Base-by-base conservation (phyloP, 805 yeast species). In the Candida cerambycidarum region DNA sequence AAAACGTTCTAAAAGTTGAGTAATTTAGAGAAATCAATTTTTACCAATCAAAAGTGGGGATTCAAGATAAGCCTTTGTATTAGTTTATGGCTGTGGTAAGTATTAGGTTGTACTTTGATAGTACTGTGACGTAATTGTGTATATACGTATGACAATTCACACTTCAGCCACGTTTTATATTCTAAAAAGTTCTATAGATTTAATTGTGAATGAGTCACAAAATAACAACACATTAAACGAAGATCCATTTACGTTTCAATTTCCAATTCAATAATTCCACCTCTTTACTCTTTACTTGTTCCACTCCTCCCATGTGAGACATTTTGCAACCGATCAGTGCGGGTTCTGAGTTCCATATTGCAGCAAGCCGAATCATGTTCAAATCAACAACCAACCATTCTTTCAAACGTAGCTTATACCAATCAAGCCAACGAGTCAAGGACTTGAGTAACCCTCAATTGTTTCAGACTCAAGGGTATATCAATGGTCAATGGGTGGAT, bases 401-500 rank as follows among this genome's bases (percentile, higher is more conserved):
- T 4, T 30, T 38, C 27, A 32, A 25, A 23, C 37, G 44, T 36
- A 33, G 4, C 28, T 21, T 35, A 15, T 35, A 23, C 18, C 25
- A 27, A n/a, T 44, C 48, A 7, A 36, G 41, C 17, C 30, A 27
- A 5, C 45, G 36, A 5, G 32, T 48, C 18, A 32, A 14, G 24
- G 32, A 32, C 5, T 42, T 48, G 33, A 41, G 39, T 14, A 45
- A 48, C 19, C 49, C 47, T n/a, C 23, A 38, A 15, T 38, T 48
- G 15, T 48, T 45, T 19, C 46, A 42, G 58, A 75, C 81, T n/a
- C 75, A 79, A 39, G 84, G 84, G 3, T 78, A 67, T 51, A 69
- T 87, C 60, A 80, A 86, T 54, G 96, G 96, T 31, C 67, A 80
- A 53, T 89, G 96, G 95, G 59, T 79, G 25, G 53, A 64, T 19